These are phyloP conservation scores for Lipomyces spencermartinsiae DNA, from an alignment of 805 yeast species.

Conservation along the genomic window DNA sequence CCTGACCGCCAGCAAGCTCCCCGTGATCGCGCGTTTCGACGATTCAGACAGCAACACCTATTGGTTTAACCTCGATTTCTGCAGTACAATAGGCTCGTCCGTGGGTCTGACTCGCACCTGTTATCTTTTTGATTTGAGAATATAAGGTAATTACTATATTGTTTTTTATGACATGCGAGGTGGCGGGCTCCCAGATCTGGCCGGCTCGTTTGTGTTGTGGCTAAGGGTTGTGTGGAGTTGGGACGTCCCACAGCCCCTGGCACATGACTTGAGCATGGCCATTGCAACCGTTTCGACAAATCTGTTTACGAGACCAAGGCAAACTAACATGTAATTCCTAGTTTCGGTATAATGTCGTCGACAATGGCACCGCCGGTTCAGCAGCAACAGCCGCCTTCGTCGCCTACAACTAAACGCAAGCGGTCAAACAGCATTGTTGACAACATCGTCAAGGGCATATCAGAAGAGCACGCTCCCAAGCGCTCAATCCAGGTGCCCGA, in stretches of 20 bases:
- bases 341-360: conserved; percentile 9
- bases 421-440: conserved; percentile 20
- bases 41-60: not conserved
- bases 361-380: conserved; percentile 15
- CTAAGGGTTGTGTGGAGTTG: conserved; percentile 12
- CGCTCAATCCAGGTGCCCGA: conserved; percentile 9
- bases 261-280: conserved; percentile 29
- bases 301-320: not conserved
- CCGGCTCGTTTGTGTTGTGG: not conserved
- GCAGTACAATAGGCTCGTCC: not conserved
- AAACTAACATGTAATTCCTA: not conserved
- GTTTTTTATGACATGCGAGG: not conserved
- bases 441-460: conserved; percentile 9
- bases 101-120: not conserved
- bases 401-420: conserved; percentile 22
- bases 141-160: not conserved
- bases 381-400: conserved; percentile 15
- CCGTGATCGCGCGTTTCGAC: conserved; percentile 28
- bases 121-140: not conserved
- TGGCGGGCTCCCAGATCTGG: not conserved
- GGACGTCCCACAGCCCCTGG: conserved; percentile 20
- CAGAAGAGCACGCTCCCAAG: conserved; percentile 13
- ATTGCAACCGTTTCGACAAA: not conserved
- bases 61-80: not conserved
- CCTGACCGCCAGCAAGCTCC: conserved; percentile 19